Evolutionary conservation across 1,139 yeast species (phyloP), one percentile per base, ranked within the genome.

Genomic region (Torulaspora pretoriensis): DNA sequence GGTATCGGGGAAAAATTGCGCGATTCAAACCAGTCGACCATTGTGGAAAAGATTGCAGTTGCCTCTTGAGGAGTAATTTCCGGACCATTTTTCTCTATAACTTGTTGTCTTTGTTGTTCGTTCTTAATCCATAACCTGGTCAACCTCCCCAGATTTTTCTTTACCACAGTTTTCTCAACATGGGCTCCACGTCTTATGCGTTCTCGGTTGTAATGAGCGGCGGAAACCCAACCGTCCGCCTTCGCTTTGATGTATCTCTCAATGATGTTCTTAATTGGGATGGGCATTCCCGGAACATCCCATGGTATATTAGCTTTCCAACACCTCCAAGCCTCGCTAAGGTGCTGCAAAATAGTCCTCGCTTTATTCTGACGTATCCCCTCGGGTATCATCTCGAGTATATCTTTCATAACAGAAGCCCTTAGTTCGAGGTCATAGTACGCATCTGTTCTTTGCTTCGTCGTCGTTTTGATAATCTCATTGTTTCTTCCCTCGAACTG

Each of bases 261-360:
- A 48, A 94, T 90, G 39, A 94, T 86, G 42, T 80, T 78, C 55
- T 83, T 94, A 29, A 92, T 80, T 0, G 97, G 97, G 43, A 78
- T 83, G 3, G 99, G 98, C 64, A 94, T 72, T 0, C 98, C 98
- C 1, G 97, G 96, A 8, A 92, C 98, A 57, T 88, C 83, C 98
- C 98, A 94, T 1, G 97, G 96, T 49, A 92, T 84, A 59, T 92
- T 90, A 1, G 98, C 98, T 64, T 94, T 94, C 98, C 98, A 94
- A 63, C 98, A 92, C 63, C 98, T 73, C 99, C 99, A 94, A 0
- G 98, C 98, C 64, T 94, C 98, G 61, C 96, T 85, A 45, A 94
- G 71, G 66, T 94, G 99, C 59, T 92, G 97, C 40, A 94, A 69
- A 44, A 94, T 85, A 0, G 95, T 83, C 58, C 86, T 83, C 1